Evolutionary conservation across 169 alveolate species (phyloP).

Genomic region (Plasmodium malariae): DNA sequence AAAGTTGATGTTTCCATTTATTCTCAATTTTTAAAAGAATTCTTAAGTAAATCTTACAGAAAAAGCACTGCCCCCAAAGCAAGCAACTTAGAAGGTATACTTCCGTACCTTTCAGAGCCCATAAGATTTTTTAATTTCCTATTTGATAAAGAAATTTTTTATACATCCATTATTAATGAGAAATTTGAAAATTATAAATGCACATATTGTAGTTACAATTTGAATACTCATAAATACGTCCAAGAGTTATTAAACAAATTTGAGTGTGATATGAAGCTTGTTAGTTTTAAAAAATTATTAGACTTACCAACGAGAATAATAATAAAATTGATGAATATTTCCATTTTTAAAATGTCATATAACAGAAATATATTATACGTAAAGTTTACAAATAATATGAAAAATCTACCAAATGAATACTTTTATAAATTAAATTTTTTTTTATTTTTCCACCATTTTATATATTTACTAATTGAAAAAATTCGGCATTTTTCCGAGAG

Average conservation of each 20-base stretch:
- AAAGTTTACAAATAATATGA: slow-evolving; percentile 1
- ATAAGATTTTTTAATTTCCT: slow-evolving; percentile 7
- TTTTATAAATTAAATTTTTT: slow-evolving; percentile 31
- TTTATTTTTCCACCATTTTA: slow-evolving; percentile 30
- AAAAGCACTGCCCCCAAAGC: background rate
- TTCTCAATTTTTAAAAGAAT: slow-evolving; percentile 5
- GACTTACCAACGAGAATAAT: slow-evolving; percentile 17
- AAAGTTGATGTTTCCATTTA: background rate
- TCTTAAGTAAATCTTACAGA: background rate
- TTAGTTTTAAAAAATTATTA: slow-evolving; percentile 18
- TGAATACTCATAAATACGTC: slow-evolving; percentile 15
- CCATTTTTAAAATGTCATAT: slow-evolving; percentile 29
- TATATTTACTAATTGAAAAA: slow-evolving; percentile 19
- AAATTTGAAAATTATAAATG: background rate
- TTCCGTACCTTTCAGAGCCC: slow-evolving; percentile 2
- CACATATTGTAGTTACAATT: background rate
- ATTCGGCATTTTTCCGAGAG: background rate
- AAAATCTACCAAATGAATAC: background rate
- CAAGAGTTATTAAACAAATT: slow-evolving; percentile 29
- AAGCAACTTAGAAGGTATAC: slow-evolving; percentile 9
- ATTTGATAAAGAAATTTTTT: slow-evolving; percentile 27
- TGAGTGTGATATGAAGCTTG: slow-evolving; percentile 29
- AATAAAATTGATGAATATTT: slow-evolving; percentile 20
- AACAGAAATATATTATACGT: slow-evolving; percentile 35
- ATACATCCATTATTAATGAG: slow-evolving; percentile 7